Conservation (phyloP, 257 asterid species). For the Dorcoceras hygrometricum region DNA sequence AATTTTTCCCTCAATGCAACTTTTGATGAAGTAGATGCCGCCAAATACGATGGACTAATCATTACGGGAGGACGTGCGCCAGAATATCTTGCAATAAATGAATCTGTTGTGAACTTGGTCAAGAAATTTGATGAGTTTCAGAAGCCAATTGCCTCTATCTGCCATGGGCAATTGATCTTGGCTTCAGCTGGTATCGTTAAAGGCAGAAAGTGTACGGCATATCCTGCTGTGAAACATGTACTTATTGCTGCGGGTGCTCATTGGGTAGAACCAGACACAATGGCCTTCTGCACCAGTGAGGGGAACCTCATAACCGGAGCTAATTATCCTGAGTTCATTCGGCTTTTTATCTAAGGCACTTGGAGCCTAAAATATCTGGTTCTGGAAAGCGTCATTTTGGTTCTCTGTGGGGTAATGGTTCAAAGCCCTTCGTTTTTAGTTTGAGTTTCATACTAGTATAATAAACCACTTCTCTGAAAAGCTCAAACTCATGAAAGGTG, state of each 20-base stretch:
- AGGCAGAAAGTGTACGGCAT: slow-evolving; percentile 84
- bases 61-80: slow-evolving; percentile 99
- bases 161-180: slow-evolving; percentile 90
- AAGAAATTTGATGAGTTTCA: slow-evolving; percentile 42
- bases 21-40: slow-evolving; percentile 59
- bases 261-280: slow-evolving; percentile 82
- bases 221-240: slow-evolving; percentile 66
- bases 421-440: slow-evolving; percentile 16
- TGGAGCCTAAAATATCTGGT: slow-evolving; percentile 78
- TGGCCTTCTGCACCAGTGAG: slow-evolving; percentile 68
- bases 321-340: slow-evolving; percentile 82
- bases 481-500: neutral
- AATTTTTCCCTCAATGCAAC: slow-evolving; percentile 84
- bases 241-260: slow-evolving; percentile 88
- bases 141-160: slow-evolving; percentile 75
- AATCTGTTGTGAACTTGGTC: slow-evolving; percentile 60
- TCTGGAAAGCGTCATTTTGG: slow-evolving; percentile 70
- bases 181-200: slow-evolving; percentile 71
- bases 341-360: slow-evolving; percentile 74
- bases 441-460: neutral
- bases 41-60: slow-evolving; percentile 75
- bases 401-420: slow-evolving; percentile 86
- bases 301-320: slow-evolving; percentile 82
- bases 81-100: slow-evolving; percentile 79
- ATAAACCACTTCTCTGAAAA: neutral